Base-by-base conservation (phyloP, 2,329 filamentous ascomycete genomes). In the Fusarium cyanostomum region DNA sequence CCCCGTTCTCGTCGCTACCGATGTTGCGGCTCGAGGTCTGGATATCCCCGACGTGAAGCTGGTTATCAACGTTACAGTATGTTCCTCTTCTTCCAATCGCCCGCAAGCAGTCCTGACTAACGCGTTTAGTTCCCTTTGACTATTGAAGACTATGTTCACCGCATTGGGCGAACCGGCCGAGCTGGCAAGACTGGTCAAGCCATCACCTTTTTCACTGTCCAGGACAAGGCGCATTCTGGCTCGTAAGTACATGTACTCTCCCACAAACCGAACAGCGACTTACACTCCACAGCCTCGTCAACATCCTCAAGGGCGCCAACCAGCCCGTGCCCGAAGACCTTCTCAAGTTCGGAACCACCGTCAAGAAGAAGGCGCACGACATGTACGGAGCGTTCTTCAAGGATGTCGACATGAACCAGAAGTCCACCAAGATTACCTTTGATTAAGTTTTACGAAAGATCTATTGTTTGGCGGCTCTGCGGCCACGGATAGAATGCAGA, bases 351-450 rank as follows among this genome's bases (percentile, higher is more conserved):
- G 95, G 95, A 71, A 96, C 93, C 18, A 98, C 94, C 1, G 95
- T 99, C 49, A 99, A 98, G 87, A 97, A 96, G 87, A 98, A 98
- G 92, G 86, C 89, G 44, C 95, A 99, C 80, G 91, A 93, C 72
- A 91, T 92, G 43, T 99, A 98, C 74, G 95, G 95, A 55, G 92
- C 93, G 28, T 98, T 98, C 76, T 97, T 91, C 84, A 97, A 95
- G 79, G 92, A 97, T 70, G 88, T 92, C 8, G 91, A 92, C 70
- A 89, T 89, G 76, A 92, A 86, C 75, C 90, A 94, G 79, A 89
- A 91, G 77, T 89, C 92, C 26, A 95, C 90, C 55, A 97, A 97
- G 83, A 96, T 97, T 74, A 94, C 88, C 42, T 97, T 97, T 80
- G 92, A 96, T 72, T 85, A 76, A 33, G 26, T 52, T 56, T 57